A percentile compares a stretch with the other conserved stretches of the same genome.
These are phyloP conservation scores for Batkoa obscura DNA, from an alignment of 371 early-diverging fungal genomes.

Conservation along the genomic window DNA sequence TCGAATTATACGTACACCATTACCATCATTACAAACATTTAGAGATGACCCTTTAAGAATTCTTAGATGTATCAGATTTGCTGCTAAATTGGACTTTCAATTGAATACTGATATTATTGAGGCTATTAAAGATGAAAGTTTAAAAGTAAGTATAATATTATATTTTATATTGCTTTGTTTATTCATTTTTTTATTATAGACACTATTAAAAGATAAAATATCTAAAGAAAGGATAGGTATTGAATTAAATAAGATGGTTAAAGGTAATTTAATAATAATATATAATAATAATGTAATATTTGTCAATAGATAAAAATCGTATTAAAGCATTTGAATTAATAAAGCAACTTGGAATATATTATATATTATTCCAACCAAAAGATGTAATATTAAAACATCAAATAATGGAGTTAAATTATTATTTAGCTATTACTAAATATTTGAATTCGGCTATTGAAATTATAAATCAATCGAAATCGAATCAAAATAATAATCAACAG, in stretches of 20 bases:
- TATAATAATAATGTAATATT: too few species aligned
- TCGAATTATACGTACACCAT: constrained; percentile 78
- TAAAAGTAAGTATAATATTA: constrained; percentile 29
- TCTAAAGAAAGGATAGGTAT: constrained; percentile 88
- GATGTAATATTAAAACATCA: too few species aligned
- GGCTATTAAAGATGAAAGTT: constrained; percentile 34
- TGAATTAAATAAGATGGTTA: constrained; percentile 92
- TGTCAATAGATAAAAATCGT: background rate
- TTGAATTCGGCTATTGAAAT: too few species aligned
- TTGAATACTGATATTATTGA: constrained; percentile 47
- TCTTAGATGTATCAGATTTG: constrained; percentile 90
- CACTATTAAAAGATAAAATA: constrained; percentile 69
- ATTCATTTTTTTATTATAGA: constrained; percentile 9
- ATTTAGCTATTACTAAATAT: too few species aligned
- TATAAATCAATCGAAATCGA: too few species aligned
- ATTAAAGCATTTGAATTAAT: background rate
- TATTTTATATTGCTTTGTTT: background rate
- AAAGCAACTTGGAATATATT: background rate
- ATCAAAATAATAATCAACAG: too few species aligned
- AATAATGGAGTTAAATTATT: too few species aligned
- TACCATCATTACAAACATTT: constrained; percentile 82
- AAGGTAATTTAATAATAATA: constrained; percentile 17
- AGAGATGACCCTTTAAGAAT: constrained; percentile 98
- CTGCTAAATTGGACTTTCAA: constrained; percentile 68
- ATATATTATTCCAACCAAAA: background rate